Conservation (phyloP, 1,139 yeast species). For the Yamadazyma sp. region DNA sequence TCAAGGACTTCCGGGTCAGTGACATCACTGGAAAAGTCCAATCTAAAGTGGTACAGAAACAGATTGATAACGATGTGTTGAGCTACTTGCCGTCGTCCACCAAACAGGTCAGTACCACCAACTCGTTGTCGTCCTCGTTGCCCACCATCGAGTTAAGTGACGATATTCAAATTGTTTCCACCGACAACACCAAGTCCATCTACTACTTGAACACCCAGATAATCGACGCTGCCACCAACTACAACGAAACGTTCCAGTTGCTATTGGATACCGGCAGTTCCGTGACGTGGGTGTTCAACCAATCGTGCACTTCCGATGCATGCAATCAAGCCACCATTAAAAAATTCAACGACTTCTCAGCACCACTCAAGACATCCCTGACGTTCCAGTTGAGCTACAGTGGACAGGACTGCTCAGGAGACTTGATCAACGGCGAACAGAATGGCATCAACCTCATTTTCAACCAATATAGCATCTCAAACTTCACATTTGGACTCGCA, state of each 20-base stretch:
- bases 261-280: slow-evolving; percentile 68
- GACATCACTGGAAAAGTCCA: slow-evolving; percentile 7
- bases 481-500: slow-evolving; percentile 56
- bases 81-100: slow-evolving; percentile 10
- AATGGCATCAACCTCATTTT: slow-evolving; percentile 28
- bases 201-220: slow-evolving; percentile 24
- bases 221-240: slow-evolving; percentile 23
- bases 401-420: slow-evolving; percentile 56
- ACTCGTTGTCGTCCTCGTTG: slow-evolving; percentile 14
- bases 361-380: slow-evolving; percentile 12
- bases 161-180: slow-evolving; percentile 23
- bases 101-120: slow-evolving; percentile 13
- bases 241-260: slow-evolving; percentile 43
- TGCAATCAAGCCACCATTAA: slow-evolving; percentile 31
- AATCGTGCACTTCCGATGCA: slow-evolving; percentile 45
- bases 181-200: slow-evolving; percentile 28
- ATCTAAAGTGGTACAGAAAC: background rate
- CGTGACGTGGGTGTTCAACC: slow-evolving; percentile 62
- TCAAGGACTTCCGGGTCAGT: slow-evolving; percentile 21
- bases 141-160: slow-evolving; percentile 22
- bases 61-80: slow-evolving; percentile 1
- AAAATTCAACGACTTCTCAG: slow-evolving; percentile 23
- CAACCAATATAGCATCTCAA: slow-evolving; percentile 34
- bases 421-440: slow-evolving; percentile 24
- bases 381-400: slow-evolving; percentile 52